phyloP scores from a whole-genome alignment of 1,284 basidiomycete genomes.

The Gomphus sp. region DNA sequence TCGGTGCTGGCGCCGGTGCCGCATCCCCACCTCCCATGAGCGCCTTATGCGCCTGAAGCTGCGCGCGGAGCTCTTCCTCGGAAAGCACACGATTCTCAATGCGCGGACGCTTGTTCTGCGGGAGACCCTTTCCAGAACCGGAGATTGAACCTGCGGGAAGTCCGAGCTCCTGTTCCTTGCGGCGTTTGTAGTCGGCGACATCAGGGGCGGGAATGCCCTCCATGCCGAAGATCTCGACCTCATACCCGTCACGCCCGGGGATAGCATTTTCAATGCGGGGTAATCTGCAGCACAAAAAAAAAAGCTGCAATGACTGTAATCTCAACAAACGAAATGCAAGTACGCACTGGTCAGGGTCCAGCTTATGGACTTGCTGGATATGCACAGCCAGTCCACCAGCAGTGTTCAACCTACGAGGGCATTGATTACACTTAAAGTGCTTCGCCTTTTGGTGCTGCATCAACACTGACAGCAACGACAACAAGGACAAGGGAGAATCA shows the following conservation, averaged over 20 bases:
- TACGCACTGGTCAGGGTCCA: constrained; percentile 88
- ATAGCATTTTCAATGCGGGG: constrained; percentile 92
- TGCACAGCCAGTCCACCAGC: constrained; percentile 98
- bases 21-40: constrained; percentile 71
- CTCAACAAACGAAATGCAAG: neutral
- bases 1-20: constrained; percentile 24
- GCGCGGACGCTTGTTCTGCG: constrained; percentile 73
- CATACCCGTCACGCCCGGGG: constrained; percentile 94
- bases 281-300: constrained; percentile 40
- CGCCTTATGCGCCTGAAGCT: constrained; percentile 84
- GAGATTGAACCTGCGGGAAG: constrained; percentile 73
- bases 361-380: constrained; percentile 97
- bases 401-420: constrained; percentile 91
- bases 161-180: constrained; percentile 88
- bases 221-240: constrained; percentile 99
- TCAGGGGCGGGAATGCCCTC: constrained; percentile 94
- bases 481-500: too few species aligned
- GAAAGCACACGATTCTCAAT: constrained; percentile 74
- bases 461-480: constrained; percentile 62
- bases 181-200: constrained; percentile 89
- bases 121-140: constrained; percentile 32
- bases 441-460: constrained; percentile 99
- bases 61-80: constrained; percentile 77
- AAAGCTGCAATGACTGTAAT: too few species aligned
- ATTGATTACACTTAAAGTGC: constrained; percentile 97